Base-by-base conservation (phyloP, 2,329 filamentous ascomycete species). In the Diaporthe ilicicola region DNA sequence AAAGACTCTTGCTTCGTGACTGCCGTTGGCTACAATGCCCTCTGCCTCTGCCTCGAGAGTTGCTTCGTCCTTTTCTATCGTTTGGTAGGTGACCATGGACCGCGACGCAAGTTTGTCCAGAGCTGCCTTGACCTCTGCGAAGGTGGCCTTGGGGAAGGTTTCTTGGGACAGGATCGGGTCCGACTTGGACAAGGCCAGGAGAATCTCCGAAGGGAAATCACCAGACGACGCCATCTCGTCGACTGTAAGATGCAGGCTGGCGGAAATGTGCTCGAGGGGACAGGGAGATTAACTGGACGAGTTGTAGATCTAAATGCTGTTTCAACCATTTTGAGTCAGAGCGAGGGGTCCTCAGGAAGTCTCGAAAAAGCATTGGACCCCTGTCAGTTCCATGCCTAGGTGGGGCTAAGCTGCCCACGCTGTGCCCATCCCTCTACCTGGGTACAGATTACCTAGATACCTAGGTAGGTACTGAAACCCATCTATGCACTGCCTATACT, bases 41-140 rank as follows among this genome's bases (percentile, higher is more conserved):
- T 93, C 86, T 15, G 89, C 93, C 79, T 95, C 93, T 37, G 89
- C 83, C 72, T 97, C 96, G 39, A 98, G 85, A 44, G 91, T 77
- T 17, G 92, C 89, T 78, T 95, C 90, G 79, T 98, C 94, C 66
- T 88, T 87, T 76, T 98, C 94, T 73, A 94, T 87, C 56, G 93
- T 92, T 76, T 97, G 90, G 82, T 97, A 98, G 75, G 88, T 86
- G 74, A 98, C 86, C 94, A 98, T 98, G 64, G 91, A 91, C 76
- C 95, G 90, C 71, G 94, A 96, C 37, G 87, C 88, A 67, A 99
- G 88, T 75, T 94, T 90, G 84, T 98, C 96, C 74, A 98, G 87
- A 37, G 94, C 93, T 74, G 93, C 92, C 85, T 98, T 98, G 79
- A 98, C 84, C 72, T 90, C 88, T 73, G 88, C 85, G 77, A 91